A percentile compares a stretch with the other conserved stretches of the same genome.
These are phyloP conservation scores for Sicyos edulis DNA, from an alignment of 306 rosid genomes.

Conservation along the genomic window DNA sequence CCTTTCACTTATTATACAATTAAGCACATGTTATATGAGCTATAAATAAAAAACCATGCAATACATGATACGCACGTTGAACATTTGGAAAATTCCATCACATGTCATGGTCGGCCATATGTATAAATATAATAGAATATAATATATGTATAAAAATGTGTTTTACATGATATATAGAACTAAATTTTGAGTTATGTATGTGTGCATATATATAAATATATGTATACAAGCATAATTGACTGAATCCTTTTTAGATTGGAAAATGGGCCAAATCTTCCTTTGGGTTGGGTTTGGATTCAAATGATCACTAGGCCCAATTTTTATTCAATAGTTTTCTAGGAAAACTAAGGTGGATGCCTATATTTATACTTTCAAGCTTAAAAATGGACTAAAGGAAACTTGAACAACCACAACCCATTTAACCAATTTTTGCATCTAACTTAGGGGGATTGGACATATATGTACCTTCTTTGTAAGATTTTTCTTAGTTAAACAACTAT, in stretches of 20 bases:
- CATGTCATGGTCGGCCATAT: neutral
- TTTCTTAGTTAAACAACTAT: too few species aligned
- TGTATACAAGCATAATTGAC: neutral
- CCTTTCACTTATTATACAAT: neutral
- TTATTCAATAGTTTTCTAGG: neutral
- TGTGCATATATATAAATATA: neutral
- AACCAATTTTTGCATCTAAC: too few species aligned
- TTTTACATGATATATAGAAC: too few species aligned
- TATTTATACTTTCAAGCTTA: too few species aligned
- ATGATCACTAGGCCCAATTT: neutral
- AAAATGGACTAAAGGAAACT: too few species aligned
- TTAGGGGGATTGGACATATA: too few species aligned
- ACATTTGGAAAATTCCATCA: constrained; percentile 17
- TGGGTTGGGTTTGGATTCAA: neutral
- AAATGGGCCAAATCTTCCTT: neutral
- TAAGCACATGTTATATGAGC: constrained; percentile 13
- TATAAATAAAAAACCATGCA: neutral
- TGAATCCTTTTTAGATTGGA: too few species aligned
- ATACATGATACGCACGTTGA: constrained; percentile 15
- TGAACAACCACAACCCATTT: too few species aligned
- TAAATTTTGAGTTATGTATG: neutral
- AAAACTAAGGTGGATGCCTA: too few species aligned
- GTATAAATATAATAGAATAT: too few species aligned
- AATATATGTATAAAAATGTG: too few species aligned
- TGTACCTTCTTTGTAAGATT: too few species aligned